These are phyloP conservation scores for Sanghuangporus weigelae DNA, from an alignment of 1,284 basidiomycete species.

Conservation along the genomic window DNA sequence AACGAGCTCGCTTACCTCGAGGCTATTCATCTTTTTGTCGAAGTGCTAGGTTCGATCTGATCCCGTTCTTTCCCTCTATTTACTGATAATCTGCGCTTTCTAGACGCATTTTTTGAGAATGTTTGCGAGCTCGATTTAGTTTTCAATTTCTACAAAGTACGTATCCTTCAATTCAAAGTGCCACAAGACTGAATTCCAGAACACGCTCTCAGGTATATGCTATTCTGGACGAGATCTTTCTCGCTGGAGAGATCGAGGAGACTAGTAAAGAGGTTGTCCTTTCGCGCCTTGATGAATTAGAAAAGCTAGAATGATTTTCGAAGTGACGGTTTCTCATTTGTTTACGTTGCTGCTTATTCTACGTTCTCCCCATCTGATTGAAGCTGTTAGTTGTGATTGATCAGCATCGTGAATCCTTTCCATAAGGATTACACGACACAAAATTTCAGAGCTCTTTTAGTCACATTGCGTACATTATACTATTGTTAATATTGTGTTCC, in stretches of 20 bases:
- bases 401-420: no score
- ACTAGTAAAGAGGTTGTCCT: slow-evolving; percentile 95
- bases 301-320: slow-evolving; percentile 71
- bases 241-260: slow-evolving; percentile 99
- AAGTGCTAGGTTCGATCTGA: slow-evolving; percentile 73
- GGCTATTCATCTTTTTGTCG: slow-evolving; percentile 97
- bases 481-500: no score
- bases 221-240: slow-evolving; percentile 95
- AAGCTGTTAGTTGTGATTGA: no score
- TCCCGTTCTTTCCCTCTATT: background rate
- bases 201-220: slow-evolving; percentile 73
- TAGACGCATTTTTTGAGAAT: slow-evolving; percentile 97
- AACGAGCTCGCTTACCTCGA: slow-evolving; percentile 97
- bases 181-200: slow-evolving; percentile 1
- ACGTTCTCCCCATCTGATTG: background rate
- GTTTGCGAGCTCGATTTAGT: slow-evolving; percentile 97
- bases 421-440: no score
- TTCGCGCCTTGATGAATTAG: slow-evolving; percentile 82
- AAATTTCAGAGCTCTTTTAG: no score
- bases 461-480: no score
- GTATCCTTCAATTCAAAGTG: background rate
- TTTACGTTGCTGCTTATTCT: background rate
- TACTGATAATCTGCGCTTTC: background rate
- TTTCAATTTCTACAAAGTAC: slow-evolving; percentile 97
- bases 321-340: background rate